Conservation (phyloP, 306 rosid genomes). For the Acacia melanoxylon region DNA sequence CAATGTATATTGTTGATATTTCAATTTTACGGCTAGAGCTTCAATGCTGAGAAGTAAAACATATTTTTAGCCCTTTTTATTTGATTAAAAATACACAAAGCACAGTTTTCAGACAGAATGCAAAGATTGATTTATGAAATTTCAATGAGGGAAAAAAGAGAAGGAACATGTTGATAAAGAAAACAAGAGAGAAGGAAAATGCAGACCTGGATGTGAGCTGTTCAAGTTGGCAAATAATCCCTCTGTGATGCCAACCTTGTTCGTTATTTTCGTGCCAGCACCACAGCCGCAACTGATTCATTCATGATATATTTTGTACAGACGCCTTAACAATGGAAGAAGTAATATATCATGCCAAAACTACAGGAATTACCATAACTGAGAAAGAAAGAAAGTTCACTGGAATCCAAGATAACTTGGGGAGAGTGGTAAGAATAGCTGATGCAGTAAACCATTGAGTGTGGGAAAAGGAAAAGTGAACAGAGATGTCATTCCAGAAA, state of each 20-base stretch:
- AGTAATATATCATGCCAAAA: neutral
- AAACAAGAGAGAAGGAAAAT: neutral
- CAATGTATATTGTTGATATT: neutral
- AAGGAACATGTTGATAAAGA: neutral
- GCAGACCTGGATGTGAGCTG: conserved; percentile 17
- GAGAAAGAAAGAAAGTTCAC: neutral
- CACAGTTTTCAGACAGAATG: neutral
- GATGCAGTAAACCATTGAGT: neutral
- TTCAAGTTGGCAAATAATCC: neutral
- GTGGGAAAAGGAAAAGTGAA: neutral
- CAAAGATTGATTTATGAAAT: neutral
- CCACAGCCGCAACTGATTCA: conserved; percentile 1
- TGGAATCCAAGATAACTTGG: conserved; percentile 51
- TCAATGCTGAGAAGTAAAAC: neutral
- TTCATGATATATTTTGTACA: neutral
- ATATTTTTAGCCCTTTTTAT: neutral
- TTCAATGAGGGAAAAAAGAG: neutral
- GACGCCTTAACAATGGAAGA: neutral
- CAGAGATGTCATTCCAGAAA: neutral
- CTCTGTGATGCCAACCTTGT: neutral
- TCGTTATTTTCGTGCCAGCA: neutral
- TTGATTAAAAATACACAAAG: neutral
- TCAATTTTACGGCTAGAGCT: neutral
- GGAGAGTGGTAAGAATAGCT: conserved; percentile 32
- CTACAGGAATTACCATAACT: neutral